Evolutionary conservation across 2,329 filamentous ascomycete species (phyloP), one percentile per base, ranked within the genome.

Genomic region (Xenoacremonium recifei): DNA sequence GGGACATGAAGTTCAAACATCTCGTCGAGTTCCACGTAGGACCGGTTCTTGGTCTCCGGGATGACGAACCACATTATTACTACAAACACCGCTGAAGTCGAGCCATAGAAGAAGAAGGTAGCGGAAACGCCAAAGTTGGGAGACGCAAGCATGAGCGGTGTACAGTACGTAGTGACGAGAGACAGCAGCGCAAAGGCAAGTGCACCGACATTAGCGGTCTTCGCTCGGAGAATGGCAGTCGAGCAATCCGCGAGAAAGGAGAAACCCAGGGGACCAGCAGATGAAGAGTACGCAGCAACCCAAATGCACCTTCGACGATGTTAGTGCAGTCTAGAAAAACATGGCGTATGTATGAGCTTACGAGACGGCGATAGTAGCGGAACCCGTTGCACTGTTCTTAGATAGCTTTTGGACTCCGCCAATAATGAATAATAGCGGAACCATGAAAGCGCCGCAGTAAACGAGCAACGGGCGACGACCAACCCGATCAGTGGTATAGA

Each of bases 91-190:
- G 78, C 75, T 66, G 74, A 79, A 39, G 81, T 81, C 32, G 61
- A 71, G 5, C 73, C 69, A 57, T 80, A 83, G 44, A 81, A 79
- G 47, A 83, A 63, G 59, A 80, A 83, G 1, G 76, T 72, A 10
- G 72, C 75, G 32, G 48, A 60, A n/a, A n/a, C n/a, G n/a, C n/a
- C n/a, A n/a, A n/a, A n/a, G n/a, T n/a, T n/a, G n/a, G n/a, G n/a
- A n/a, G n/a, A n/a, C n/a, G n/a, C n/a, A n/a, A 56, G 39, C 49
- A 56, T 53, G 2, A 56, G 37, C 3, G 51, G 53, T 2, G 49
- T 46, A 6, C 43, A 47, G 21, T 56, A 54, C 33, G 45, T 56
- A 39, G 39, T 44, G 25, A 41, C 37, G 7, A 46, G 36, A 5
- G 42, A 34, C n/a, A 52, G 40, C 35, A 53, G 41, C 3, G 40